Percentiles rank a stretch among this genome's conserved stretches.
phyloP scores from a whole-genome alignment of 345 rosid genomes.

The Eucalyptus curtisii region DNA sequence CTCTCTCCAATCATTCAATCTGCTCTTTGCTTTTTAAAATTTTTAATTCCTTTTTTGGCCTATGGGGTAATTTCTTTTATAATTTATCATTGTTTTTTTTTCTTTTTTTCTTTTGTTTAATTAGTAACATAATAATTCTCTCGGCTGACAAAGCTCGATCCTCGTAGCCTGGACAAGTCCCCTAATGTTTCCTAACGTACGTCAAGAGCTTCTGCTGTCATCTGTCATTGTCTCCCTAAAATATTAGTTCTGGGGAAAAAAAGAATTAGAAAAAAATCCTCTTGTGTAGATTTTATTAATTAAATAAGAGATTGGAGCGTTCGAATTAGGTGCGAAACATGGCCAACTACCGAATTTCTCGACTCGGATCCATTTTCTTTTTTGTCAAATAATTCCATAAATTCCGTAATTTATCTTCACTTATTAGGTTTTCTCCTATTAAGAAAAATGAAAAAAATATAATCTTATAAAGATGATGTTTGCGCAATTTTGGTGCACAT shows the following conservation, averaged over 20 bases:
- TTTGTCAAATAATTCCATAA: background rate
- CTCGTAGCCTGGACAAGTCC: background rate
- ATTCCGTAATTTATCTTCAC: background rate
- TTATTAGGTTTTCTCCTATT: too few species aligned
- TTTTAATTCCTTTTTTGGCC: background rate
- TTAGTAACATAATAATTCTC: background rate
- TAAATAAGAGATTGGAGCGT: background rate
- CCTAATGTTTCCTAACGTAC: background rate
- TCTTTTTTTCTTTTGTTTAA: too few species aligned
- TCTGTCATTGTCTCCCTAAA: background rate
- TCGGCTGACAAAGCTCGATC: background rate
- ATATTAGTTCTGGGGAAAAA: background rate
- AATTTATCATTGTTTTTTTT: background rate
- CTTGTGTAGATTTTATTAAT: background rate
- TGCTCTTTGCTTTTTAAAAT: background rate
- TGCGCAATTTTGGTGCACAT: background rate
- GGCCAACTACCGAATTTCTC: background rate
- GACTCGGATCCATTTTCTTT: background rate
- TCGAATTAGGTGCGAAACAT: background rate
- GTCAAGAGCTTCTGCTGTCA: background rate
- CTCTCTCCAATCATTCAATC: background rate
- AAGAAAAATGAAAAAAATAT: background rate
- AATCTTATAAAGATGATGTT: rapidly evolving
- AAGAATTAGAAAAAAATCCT: background rate
- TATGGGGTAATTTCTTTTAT: background rate